phyloP scores from a whole-genome alignment of 768 basidiomycete species.

The Russula brevipes region DNA sequence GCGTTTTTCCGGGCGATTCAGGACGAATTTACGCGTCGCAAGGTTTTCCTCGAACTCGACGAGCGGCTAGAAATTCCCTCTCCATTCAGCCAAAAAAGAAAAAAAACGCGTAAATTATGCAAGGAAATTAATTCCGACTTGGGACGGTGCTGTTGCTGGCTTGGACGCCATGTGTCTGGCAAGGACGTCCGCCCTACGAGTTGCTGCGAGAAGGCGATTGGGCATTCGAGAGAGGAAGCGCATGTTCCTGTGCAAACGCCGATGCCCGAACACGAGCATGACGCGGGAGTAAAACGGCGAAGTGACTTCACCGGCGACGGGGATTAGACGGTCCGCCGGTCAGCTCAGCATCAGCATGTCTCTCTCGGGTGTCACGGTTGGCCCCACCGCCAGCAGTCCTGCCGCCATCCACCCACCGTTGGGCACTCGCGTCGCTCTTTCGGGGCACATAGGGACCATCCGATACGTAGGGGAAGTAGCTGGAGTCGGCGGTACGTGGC shows the following conservation, averaged over 20 bases:
- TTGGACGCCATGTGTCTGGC: constrained; percentile 35
- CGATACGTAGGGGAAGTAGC: constrained; percentile 62
- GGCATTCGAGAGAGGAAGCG: constrained; percentile 13
- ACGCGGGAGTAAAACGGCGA: not conserved
- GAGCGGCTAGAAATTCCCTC: constrained; percentile 30
- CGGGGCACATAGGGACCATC: constrained; percentile 61
- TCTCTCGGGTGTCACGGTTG: not conserved
- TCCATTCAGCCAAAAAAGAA: constrained; percentile 6
- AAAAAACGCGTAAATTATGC: not conserved
- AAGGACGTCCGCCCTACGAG: constrained; percentile 32
- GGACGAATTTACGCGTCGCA: constrained; percentile 58
- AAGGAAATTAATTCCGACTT: not conserved
- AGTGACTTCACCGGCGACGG: not conserved
- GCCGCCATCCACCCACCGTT: constrained; percentile 31
- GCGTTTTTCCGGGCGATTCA: constrained; percentile 75
- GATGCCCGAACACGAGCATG: too few relatives aligned
- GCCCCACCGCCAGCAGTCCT: not conserved
- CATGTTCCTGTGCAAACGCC: constrained; percentile 7
- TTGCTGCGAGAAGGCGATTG: constrained; percentile 25
- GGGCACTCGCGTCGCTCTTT: constrained; percentile 52
- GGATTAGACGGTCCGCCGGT: not conserved
- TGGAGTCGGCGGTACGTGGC: constrained; percentile 65
- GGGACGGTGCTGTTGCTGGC: not conserved
- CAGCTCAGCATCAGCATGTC: not conserved
- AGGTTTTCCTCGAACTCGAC: constrained; percentile 68